Evolutionary conservation across 1,284 basidiomycete genomes (phyloP), one percentile per base, ranked within the genome.

Genomic region (Cerrena zonata): DNA sequence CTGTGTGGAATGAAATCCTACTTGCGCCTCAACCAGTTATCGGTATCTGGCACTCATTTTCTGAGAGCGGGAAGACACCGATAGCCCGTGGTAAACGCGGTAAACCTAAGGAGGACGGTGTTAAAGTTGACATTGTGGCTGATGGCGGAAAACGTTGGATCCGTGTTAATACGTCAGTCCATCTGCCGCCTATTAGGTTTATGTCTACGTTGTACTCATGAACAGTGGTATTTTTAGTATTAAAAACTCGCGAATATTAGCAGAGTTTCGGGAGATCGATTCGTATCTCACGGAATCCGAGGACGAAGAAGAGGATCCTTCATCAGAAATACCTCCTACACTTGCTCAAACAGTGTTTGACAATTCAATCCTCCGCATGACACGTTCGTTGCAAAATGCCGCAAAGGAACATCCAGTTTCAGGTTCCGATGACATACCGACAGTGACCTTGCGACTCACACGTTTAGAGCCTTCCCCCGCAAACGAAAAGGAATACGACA

Each of bases 111-210:
- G 56, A 69, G n/a, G 62, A 70, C 4, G 73, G 73, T 1, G 74
- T 80, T n/a, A 90, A 88, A 58, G 82, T 92, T 0, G 91, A 94
- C 61, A 75, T 92, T 4, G 81, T 92, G 22, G 83, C 86, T 2
- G 78, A 88, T 38, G 78, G 81, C 48, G 89, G 89, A 0, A 71
- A 74, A 25, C 70, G 74, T 7, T 93, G 89, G 90, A 83, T 89
- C 30, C 75, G 89, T 58, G 78, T 93, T 22, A 92, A 91, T 69
- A 92, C 90, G 90, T 91, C 59, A 64, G 86, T 80, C 37, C 42
- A 46, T 22, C n/a, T 41, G 42, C 13, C 49, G 30, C 48, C 25
- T 26, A 39, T 42, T 25, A 23, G 43, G 13, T 25, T 30, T 37
- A n/a, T 24, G 42, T 15, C 37, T 10, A 25, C 43, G 30, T 39